phyloP scores from a whole-genome alignment of 1,139 yeast species.

The Sugiyamaella sp. region DNA sequence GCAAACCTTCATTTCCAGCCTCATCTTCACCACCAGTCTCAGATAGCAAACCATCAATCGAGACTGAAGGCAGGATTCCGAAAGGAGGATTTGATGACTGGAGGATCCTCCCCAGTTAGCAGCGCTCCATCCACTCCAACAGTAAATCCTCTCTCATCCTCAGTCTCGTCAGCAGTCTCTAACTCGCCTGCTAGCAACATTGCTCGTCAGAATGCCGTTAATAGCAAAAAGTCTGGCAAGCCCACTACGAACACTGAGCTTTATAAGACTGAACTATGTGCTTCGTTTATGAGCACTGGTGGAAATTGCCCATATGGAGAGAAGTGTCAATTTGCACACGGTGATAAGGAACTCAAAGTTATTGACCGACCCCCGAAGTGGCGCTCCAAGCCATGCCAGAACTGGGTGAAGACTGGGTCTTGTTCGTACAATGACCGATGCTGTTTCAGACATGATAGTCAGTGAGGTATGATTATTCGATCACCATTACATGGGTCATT shows the following conservation, averaged over 20 bases:
- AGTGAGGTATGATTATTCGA: background rate
- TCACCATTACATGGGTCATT: no score
- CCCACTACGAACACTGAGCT: conserved; percentile 64
- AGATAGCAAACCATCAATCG: conserved; percentile 15
- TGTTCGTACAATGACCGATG: conserved; percentile 92
- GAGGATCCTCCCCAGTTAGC: conserved; percentile 11
- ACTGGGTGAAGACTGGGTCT: conserved; percentile 80
- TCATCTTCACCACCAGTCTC: conserved; percentile 21
- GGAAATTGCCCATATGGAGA: conserved; percentile 85
- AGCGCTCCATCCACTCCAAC: conserved; percentile 19
- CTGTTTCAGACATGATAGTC: conserved; percentile 73
- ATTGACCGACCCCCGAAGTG: conserved; percentile 82
- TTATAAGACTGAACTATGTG: conserved; percentile 90
- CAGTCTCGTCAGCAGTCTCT: conserved; percentile 17
- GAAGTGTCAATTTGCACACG: conserved; percentile 96
- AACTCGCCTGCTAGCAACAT: conserved; percentile 14
- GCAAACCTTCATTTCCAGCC: conserved; percentile 14
- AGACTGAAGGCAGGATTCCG: conserved; percentile 19
- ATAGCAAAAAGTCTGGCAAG: conserved; percentile 36
- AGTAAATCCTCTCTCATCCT: conserved; percentile 14
- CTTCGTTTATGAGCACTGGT: conserved; percentile 65
- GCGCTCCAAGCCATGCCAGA: conserved; percentile 89
- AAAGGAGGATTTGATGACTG: conserved; percentile 19
- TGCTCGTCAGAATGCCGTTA: conserved; percentile 15
- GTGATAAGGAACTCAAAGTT: conserved; percentile 69